Conservation (phyloP, 2,329 filamentous ascomycete species). For the Simplicillium aogashimaense region DNA sequence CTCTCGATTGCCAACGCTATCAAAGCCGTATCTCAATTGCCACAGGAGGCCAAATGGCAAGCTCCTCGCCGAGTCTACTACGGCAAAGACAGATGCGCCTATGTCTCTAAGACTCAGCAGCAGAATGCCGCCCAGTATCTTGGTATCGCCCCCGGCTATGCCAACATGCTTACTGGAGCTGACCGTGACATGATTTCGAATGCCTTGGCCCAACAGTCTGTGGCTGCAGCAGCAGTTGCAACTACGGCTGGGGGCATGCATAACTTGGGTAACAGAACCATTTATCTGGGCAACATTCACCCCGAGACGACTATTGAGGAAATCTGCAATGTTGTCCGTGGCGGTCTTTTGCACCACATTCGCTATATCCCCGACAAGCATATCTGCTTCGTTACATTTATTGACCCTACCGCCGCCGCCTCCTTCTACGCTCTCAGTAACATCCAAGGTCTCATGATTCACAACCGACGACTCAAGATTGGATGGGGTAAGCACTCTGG, state of each 20-base stretch:
- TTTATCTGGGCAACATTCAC: constrained; percentile 97
- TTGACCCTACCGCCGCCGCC: constrained; percentile 93
- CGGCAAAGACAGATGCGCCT: constrained; percentile 95
- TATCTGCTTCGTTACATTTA: constrained; percentile 99
- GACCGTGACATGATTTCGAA: constrained; percentile 96
- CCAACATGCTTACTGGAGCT: constrained; percentile 89
- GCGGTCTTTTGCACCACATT: constrained; percentile 92
- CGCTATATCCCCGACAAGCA: constrained; percentile 99
- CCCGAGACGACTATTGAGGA: constrained; percentile 98
- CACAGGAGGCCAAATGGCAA: constrained; percentile 95
- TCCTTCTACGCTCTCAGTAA: constrained; percentile 98
- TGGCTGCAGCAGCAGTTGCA: constrained; percentile 90
- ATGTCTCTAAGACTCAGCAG: constrained; percentile 98
- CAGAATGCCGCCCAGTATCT: constrained; percentile 98
- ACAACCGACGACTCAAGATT: constrained; percentile 95
- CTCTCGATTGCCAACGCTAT: constrained; percentile 95
- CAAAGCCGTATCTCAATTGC: constrained; percentile 93
- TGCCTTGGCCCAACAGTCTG: constrained; percentile 92
- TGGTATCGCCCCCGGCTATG: constrained; percentile 92
- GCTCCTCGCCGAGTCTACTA: constrained; percentile 94
- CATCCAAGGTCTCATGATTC: constrained; percentile 96
- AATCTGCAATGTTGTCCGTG: constrained; percentile 97
- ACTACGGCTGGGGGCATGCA: constrained; percentile 95
- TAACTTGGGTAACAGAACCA: constrained; percentile 93
- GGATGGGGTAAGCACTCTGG: constrained; percentile 99